A percentile compares a stretch with the other conserved stretches of the same genome.
Conservation (phyloP, 129 eudicot species). For the Logfia minima region DNA sequence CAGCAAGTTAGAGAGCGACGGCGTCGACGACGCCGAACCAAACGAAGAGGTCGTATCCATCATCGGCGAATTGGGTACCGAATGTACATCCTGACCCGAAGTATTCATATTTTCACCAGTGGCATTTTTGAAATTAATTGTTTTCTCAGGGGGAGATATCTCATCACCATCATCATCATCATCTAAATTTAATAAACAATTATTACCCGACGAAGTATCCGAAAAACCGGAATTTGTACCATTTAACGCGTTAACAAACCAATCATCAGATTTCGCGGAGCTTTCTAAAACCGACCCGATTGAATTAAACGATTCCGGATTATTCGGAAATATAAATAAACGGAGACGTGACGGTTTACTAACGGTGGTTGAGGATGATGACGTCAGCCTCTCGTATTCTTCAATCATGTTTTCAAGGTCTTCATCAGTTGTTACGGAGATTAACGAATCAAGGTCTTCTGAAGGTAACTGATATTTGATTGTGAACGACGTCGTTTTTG, state of each 20-base stretch:
- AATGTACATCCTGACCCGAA: conserved; percentile 54
- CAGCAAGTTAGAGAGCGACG: conserved; percentile 57
- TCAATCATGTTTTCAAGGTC: conserved; percentile 85
- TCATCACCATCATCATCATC: conserved; percentile 28
- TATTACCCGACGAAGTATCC: conserved; percentile 51
- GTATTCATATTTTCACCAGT: conserved; percentile 24
- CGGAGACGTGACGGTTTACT: conserved; percentile 25
- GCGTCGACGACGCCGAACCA: conserved; percentile 66
- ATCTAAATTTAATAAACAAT: conserved; percentile 57
- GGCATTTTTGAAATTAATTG: conserved; percentile 14
- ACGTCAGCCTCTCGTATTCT: conserved; percentile 50
- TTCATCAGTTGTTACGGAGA: conserved; percentile 69
- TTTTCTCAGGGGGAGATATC: conserved; percentile 22
- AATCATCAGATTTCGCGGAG: conserved; percentile 45
- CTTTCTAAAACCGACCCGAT: conserved; percentile 46
- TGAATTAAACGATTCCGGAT: conserved; percentile 24
- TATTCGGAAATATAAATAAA: conserved; percentile 29
- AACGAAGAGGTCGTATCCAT: conserved; percentile 65
- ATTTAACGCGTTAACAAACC: conserved; percentile 52
- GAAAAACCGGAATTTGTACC: conserved; percentile 52
- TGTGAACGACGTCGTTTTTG: conserved; percentile 30
- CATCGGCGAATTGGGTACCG: conserved; percentile 74
- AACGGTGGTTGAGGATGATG: background rate
- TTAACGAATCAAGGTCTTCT: conserved; percentile 80
- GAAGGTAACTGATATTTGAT: conserved; percentile 75